Evolutionary conservation across 768 basidiomycete genomes (phyloP).

Genomic region (button mushroom (Agaricus bisporus)): DNA sequence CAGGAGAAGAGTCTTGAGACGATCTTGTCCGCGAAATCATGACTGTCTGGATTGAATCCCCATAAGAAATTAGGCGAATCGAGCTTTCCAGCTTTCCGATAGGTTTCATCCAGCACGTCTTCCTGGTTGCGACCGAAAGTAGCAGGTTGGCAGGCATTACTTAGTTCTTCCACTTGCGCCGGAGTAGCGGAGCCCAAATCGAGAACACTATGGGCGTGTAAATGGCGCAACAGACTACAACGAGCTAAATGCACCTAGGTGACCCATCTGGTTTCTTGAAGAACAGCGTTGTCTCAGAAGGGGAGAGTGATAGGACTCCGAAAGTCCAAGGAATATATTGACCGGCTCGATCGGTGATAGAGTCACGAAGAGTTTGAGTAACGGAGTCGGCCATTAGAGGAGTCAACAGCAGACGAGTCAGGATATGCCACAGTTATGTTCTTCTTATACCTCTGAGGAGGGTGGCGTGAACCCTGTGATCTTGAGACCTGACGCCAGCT

Average conservation of each 20-base stretch:
- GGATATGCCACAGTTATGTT: too few relatives aligned
- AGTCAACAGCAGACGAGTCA: too few relatives aligned
- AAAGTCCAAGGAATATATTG: background rate
- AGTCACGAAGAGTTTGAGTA: background rate
- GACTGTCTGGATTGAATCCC: constrained; percentile 20
- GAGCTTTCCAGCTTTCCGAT: constrained; percentile 41
- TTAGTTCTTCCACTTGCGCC: background rate
- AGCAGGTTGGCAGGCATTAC: background rate
- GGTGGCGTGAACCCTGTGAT: too few relatives aligned
- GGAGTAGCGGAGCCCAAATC: background rate
- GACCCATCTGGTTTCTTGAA: background rate
- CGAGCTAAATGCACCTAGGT: background rate
- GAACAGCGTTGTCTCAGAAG: background rate
- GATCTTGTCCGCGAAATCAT: constrained; percentile 18
- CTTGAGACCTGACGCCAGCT: too few relatives aligned
- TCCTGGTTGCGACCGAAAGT: constrained; percentile 20
- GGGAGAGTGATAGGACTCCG: background rate
- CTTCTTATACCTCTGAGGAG: too few relatives aligned
- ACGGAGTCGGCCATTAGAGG: background rate
- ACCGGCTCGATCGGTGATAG: background rate
- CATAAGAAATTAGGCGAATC: constrained; percentile 27
- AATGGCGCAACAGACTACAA: too few relatives aligned
- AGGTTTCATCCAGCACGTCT: constrained; percentile 36
- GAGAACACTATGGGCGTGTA: background rate
- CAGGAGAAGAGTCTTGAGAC: constrained; percentile 16